Conservation (phyloP, 495 filamentous ascomycete species). For the Trichoderma erinaceum region DNA sequence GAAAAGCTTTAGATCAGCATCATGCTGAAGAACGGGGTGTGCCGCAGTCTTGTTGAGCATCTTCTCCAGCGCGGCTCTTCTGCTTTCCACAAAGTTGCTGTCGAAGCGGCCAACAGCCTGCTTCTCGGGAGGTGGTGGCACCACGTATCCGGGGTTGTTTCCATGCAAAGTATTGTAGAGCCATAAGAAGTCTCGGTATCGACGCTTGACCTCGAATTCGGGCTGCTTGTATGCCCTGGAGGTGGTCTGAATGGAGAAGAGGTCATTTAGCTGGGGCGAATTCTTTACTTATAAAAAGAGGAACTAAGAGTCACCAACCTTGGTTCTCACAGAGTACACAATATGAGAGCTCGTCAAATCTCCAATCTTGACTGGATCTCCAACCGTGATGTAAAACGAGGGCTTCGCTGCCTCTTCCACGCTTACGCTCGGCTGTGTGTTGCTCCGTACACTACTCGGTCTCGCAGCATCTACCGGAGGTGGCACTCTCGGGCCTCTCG, state of each 20-base stretch:
- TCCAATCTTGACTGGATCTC: conserved; percentile 96
- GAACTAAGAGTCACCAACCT: conserved; percentile 49
- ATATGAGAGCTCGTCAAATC: conserved; percentile 96
- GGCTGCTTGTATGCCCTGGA: conserved; percentile 90
- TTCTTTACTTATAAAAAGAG: background rate
- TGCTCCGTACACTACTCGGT: conserved; percentile 46
- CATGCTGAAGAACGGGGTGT: conserved; percentile 88
- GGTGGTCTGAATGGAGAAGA: conserved; percentile 55
- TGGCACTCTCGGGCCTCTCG: conserved; percentile 54
- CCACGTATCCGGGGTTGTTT: conserved; percentile 91
- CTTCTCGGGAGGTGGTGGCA: conserved; percentile 95
- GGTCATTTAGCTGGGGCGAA: background rate
- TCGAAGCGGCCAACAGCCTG: conserved; percentile 96
- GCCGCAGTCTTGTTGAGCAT: conserved; percentile 94
- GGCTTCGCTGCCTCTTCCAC: conserved; percentile 88
- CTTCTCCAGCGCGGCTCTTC: conserved; percentile 82
- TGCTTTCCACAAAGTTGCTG: conserved; percentile 89
- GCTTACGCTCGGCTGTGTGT: conserved; percentile 74
- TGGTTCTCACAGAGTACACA: conserved; percentile 91
- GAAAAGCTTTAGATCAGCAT: conserved; percentile 90
- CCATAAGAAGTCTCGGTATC: conserved; percentile 97
- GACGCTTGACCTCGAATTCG: conserved; percentile 85
- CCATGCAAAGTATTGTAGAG: conserved; percentile 88
- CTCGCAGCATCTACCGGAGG: conserved; percentile 68
- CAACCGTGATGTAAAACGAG: conserved; percentile 84